Base-by-base conservation (phyloP, 2,329 filamentous ascomycete genomes). In the Nakataea oryzae region DNA sequence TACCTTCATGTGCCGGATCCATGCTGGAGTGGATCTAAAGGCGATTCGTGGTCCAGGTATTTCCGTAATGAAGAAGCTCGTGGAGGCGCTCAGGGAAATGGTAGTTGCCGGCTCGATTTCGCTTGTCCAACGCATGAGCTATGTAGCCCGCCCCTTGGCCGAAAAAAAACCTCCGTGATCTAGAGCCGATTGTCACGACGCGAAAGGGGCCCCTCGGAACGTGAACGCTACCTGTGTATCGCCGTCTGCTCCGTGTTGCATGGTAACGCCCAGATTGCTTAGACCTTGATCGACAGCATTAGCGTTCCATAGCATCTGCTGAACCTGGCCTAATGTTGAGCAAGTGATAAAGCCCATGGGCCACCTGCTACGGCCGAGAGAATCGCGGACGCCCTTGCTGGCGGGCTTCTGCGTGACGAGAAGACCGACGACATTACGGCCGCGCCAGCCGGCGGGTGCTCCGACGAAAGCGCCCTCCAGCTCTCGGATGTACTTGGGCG, bases 331-430 rank as follows among this genome's bases (percentile, higher is more conserved):
- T n/a, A 54, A 27, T 2, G 81, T 78, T 0, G 81, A 81, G 64
- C 89, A 85, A 62, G 83, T 84, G 29, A 90, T 73, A 68, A 86
- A 96, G 0, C 86, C 86, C 79, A 96, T 82, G 0, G 91, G 89
- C 76, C 83, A 86, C 50, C 76, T 73, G 69, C 88, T 89, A 63
- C 84, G 77, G 5, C 81, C 81, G 66, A 97, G 70, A 28, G 90
- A 86, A 58, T 91, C 86, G 63, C 90, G 78, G 3, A 96, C 86
- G 1, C 93, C 93, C 69, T 85, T 89, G 0, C 92, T 96, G 34
- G 91, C 89, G 61, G 85, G 79, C 64, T 81, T 79, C 65, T 87
- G 85, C 3, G 85, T 82, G 28, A 89, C 87, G 61, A 97, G 74
- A 21, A 96, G 69, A 0, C 86, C 93, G 41, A 96, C 72, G 7